Base-by-base conservation (phyloP, 1,284 basidiomycete species). In the Lentinus polychrous region DNA sequence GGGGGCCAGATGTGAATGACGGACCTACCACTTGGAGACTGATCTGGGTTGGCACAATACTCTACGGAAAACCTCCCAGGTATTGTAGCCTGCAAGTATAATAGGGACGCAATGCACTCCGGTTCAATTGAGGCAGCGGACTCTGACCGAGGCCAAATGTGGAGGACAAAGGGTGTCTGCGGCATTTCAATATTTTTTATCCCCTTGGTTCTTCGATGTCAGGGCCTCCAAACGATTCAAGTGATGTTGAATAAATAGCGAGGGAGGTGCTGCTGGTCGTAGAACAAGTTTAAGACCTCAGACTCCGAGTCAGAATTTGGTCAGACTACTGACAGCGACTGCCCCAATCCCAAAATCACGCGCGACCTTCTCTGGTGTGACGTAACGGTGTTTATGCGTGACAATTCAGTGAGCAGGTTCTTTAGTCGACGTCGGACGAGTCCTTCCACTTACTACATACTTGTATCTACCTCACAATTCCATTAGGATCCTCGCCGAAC, bases 21-120 rank as follows among this genome's bases (percentile, higher is more conserved):
- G 52, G 53, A 73, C 78, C 64, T 63, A 83, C 87, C 87, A 57
- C 72, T 80, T n/a, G 86, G 84, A 50, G 86, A 87, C n/a, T 74
- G 53, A 65, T 88, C 85, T 6, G 85, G 81, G 60, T 86, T 79
- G 12, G 74, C 72, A 56, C 76, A 83, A 62, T 82, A 76, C 35
- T 70, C 67, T 27, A 90, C 64, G 14, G 64, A 63, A 63, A 84
- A 90, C 54, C 74, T 68, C 10, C 78, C 81, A 1, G 86, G 83
- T 38, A 84, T 71, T 14, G 75, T 64, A 18, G 83, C 64, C 59
- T 89, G 86, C 34, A 88, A 73, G 58, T 79, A 81, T 31, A 87
- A 63, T 8, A 84, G 64, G 1, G 84, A 73, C 3, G 80, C 76
- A 17, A 87, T 66, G 59, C 81, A 86, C 17, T 72, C 62, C 0